phyloP scores from a whole-genome alignment of 306 rosid genomes.

The Castanopsis chinensis region DNA sequence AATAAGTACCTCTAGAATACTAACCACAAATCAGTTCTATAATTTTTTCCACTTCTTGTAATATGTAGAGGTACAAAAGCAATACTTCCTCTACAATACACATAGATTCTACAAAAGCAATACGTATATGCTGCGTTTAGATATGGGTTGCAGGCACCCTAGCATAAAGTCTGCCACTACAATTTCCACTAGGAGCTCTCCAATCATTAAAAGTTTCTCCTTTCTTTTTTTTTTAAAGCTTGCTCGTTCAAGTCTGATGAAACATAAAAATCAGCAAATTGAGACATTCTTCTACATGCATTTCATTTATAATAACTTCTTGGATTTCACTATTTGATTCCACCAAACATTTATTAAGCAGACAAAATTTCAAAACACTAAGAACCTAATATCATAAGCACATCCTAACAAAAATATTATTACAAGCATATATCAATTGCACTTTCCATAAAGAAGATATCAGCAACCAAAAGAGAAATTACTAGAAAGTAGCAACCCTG shows the following conservation, averaged over 20 bases:
- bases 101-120: too few relatives aligned
- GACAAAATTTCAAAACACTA: conserved; percentile 12
- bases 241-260: too few relatives aligned
- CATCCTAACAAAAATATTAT: background rate
- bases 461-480: conserved; percentile 17
- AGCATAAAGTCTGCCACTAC: too few relatives aligned
- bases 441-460: conserved; percentile 10
- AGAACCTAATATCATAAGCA: background rate
- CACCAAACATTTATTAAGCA: background rate
- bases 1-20: too few relatives aligned
- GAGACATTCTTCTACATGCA: too few relatives aligned
- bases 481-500: background rate
- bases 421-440: conserved; percentile 9
- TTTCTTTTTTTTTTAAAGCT: too few relatives aligned
- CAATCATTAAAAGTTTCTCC: too few relatives aligned
- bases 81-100: too few relatives aligned
- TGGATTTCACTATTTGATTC: background rate
- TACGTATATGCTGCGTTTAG: too few relatives aligned
- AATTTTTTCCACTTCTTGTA: background rate
- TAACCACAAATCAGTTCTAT: background rate
- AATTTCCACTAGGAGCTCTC: too few relatives aligned
- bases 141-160: background rate
- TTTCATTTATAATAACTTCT: too few relatives aligned
- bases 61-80: background rate
- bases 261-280: too few relatives aligned